Percentiles rank a stretch among this genome's conserved stretches.
These are phyloP conservation scores for Pseudotsuga menziesii DNA, from an alignment of 75 land plant genomes.

Conservation along the genomic window DNA sequence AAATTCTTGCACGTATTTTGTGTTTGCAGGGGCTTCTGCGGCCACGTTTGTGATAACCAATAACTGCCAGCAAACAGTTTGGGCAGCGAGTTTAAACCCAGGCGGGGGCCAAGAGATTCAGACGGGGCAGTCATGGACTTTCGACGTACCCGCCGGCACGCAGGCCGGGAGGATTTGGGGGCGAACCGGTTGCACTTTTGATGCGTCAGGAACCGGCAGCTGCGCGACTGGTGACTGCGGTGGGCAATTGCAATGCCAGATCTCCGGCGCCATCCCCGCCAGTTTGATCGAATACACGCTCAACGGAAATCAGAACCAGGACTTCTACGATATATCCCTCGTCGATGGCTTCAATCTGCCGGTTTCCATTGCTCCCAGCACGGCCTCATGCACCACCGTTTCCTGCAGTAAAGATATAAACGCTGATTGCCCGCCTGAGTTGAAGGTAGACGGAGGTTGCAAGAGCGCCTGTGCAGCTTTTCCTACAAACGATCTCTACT, in stretches of 20 bases:
- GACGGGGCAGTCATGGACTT: background rate
- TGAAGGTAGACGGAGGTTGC: no score
- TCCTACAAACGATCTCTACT: conserved; percentile 14
- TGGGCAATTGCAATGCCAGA: no score
- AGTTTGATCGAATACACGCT: conserved; percentile 35
- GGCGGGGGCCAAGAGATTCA: background rate
- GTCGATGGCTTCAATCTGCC: no score
- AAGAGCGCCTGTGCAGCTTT: no score
- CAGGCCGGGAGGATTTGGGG: conserved; percentile 51
- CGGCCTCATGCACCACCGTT: no score
- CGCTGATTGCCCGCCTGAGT: no score
- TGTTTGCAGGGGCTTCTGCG: background rate
- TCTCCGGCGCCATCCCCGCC: conserved; percentile 31
- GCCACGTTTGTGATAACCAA: background rate
- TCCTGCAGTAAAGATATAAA: no score
- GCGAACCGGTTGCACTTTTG: conserved; percentile 37
- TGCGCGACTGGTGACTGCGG: conserved; percentile 41
- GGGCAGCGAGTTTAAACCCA: background rate
- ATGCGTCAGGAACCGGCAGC: conserved; percentile 9
- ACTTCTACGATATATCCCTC: no score
- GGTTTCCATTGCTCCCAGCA: no score
- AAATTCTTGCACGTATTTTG: no score
- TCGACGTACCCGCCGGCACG: background rate
- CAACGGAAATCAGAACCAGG: no score
- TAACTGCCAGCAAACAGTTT: background rate